Base-by-base conservation (phyloP, 140 eudicot genomes). In the Anethum foeniculum region DNA sequence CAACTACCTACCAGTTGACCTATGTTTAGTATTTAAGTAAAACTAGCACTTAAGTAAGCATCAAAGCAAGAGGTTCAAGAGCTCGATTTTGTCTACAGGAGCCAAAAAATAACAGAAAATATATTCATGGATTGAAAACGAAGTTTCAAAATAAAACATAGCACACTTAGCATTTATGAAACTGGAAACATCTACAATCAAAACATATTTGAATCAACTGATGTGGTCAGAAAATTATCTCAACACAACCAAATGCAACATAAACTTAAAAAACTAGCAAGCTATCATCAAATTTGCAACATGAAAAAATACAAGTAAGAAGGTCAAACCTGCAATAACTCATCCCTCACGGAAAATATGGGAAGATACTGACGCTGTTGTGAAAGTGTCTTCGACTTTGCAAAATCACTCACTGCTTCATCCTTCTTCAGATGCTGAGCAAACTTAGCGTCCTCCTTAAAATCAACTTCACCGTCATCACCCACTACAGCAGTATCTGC, bases 401-500 rank as follows among this genome's bases (percentile, higher is more conserved):
- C 99, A 87, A 95, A 95, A 51, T 95, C 97, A 49, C 99, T 95
- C 77, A 91, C 99, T 28, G 93, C 99, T 79, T 91, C 96, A 32
- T 83, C 97, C 76, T 92, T 95, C 83, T 84, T 91, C 74, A 95
- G 25, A 78, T 95, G 99, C 83, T 89, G 93, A 0, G 90, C 90
- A 86, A 95, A 95, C 83, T 88, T 95, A 28, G 99, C 97, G 43
- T 90, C 99, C 86, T 86, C 97, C 75, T 92, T 95, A 79, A 95
- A 95, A 89, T 95, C 97, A 83, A 95, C 89, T 83, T 95, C 97
- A 76, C 99, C 97, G 72, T 92, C 91, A 87, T 95, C 97, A 82
- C 99, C 99, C 74, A 95, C 97, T 76, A 80, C 89, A 10, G 99
- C 96, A 71, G 97, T 90, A 88, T 95, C 99, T 56, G 99, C 99